Evolutionary conservation across 805 yeast species (phyloP).

Genomic region (Starmera caribaea): DNA sequence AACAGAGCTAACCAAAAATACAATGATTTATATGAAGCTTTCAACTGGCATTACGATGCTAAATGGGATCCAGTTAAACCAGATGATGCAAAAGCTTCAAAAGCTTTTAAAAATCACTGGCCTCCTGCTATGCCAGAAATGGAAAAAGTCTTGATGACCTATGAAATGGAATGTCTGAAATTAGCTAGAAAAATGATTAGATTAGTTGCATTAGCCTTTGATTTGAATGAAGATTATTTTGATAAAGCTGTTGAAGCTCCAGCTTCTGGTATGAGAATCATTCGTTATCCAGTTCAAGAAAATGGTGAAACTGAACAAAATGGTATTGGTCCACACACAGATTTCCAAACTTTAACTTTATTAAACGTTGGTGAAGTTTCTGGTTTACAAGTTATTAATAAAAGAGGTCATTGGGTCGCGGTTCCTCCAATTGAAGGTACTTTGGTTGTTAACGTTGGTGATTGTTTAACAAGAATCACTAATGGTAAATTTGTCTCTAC

Average conservation of each 20-base stretch:
- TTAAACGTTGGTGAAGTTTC: slow-evolving; percentile 26
- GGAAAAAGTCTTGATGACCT: slow-evolving; percentile 13
- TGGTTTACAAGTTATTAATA: slow-evolving; percentile 28
- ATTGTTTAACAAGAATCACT: slow-evolving; percentile 27
- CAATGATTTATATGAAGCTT: slow-evolving; percentile 25
- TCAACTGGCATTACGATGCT: slow-evolving; percentile 21
- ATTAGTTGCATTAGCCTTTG: slow-evolving; percentile 22
- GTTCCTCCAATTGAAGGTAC: slow-evolving; percentile 26
- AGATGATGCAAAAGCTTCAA: slow-evolving; percentile 15
- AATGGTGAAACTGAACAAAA: slow-evolving; percentile 19
- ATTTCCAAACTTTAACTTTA: slow-evolving; percentile 27
- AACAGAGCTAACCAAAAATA: slow-evolving; percentile 11
- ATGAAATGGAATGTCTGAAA: slow-evolving; percentile 14
- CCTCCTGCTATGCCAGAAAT: slow-evolving; percentile 18
- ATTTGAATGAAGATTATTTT: slow-evolving; percentile 20
- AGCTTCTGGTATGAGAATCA: slow-evolving; percentile 20
- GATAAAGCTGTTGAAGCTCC: slow-evolving; percentile 15
- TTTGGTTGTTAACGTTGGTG: slow-evolving; percentile 30
- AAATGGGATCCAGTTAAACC: slow-evolving; percentile 9
- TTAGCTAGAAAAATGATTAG: slow-evolving; percentile 17
- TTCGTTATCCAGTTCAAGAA: slow-evolving; percentile 25
- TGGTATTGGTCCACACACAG: slow-evolving; percentile 32
- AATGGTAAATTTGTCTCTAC: slow-evolving; percentile 29
- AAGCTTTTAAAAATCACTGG: slow-evolving; percentile 19
- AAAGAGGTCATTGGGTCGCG: slow-evolving; percentile 21